A percentile compares a stretch with the other conserved stretches of the same genome.
phyloP scores from a whole-genome alignment of 371 early-diverging fungal species.

The Blakeslea trispora region DNA sequence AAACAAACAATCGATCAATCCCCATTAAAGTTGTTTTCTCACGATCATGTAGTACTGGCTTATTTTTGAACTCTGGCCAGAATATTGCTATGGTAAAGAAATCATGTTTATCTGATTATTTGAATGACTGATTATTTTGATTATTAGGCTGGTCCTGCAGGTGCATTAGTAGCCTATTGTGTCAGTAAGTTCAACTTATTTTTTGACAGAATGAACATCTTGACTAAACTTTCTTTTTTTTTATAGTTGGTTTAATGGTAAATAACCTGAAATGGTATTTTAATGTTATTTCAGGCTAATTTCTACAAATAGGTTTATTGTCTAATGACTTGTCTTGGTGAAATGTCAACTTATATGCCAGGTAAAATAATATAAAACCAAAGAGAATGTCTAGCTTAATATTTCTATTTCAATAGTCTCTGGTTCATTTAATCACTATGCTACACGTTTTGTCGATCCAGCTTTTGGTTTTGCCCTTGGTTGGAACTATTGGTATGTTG shows the following conservation, averaged over 20 bases:
- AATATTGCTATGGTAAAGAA: conserved; percentile 54
- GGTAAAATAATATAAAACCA: conserved; percentile 20
- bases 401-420: conserved; percentile 43
- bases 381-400: neutral
- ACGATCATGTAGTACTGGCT: conserved; percentile 67
- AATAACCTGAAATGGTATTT: no score
- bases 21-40: no score
- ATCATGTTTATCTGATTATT: neutral
- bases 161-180: conserved; percentile 51
- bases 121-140: neutral
- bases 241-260: conserved; percentile 46
- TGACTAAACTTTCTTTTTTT: no score
- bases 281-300: no score
- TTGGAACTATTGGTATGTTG: conserved; percentile 80
- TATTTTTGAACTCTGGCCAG: conserved; percentile 83
- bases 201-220: conserved; percentile 1
- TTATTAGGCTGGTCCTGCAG: conserved; percentile 55
- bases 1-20: conserved; percentile 5
- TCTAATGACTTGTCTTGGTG: conserved; percentile 80
- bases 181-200: conserved; percentile 49
- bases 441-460: conserved; percentile 82
- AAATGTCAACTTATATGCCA: conserved; percentile 77
- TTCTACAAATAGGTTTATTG: conserved; percentile 74
- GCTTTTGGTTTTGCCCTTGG: conserved; percentile 82
- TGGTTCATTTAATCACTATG: conserved; percentile 85